These are phyloP conservation scores for Carpinus fangiana DNA, from an alignment of 306 rosid species.

Conservation along the genomic window DNA sequence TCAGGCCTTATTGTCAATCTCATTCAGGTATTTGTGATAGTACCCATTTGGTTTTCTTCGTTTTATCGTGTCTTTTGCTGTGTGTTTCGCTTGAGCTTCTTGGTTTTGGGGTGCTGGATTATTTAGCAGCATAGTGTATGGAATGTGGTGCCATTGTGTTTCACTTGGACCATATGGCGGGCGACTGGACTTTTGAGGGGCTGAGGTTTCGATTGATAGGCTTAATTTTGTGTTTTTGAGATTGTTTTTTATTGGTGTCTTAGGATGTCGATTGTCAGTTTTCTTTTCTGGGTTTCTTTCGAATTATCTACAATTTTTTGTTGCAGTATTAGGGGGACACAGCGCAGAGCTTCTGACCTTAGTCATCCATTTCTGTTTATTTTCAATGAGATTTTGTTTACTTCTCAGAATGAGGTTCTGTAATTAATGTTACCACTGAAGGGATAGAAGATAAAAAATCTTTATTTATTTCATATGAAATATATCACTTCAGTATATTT, in stretches of 20 bases:
- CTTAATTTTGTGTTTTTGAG: no score
- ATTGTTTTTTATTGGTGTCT: no score
- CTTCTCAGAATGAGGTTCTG: neutral
- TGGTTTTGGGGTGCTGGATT: neutral
- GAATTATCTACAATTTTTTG: neutral
- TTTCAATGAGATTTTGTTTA: neutral
- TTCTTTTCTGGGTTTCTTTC: neutral
- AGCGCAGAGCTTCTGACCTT: neutral
- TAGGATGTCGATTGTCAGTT: neutral
- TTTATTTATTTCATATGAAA: neutral
- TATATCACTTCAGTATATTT: neutral
- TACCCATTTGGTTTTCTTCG: neutral
- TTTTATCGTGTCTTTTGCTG: neutral
- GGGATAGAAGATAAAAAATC: no score
- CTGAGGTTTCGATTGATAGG: no score
- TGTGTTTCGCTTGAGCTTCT: neutral
- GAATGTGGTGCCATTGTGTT: no score
- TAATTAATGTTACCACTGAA: neutral
- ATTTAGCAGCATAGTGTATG: neutral
- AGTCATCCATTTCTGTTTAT: neutral
- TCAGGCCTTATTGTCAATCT: constrained; percentile 77
- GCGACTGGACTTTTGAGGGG: no score
- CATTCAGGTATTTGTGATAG: constrained; percentile 50
- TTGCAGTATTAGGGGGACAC: neutral
- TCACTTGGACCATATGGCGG: no score